phyloP scores from a whole-genome alignment of 2,329 filamentous ascomycete species.

The Alternaria sp. region DNA sequence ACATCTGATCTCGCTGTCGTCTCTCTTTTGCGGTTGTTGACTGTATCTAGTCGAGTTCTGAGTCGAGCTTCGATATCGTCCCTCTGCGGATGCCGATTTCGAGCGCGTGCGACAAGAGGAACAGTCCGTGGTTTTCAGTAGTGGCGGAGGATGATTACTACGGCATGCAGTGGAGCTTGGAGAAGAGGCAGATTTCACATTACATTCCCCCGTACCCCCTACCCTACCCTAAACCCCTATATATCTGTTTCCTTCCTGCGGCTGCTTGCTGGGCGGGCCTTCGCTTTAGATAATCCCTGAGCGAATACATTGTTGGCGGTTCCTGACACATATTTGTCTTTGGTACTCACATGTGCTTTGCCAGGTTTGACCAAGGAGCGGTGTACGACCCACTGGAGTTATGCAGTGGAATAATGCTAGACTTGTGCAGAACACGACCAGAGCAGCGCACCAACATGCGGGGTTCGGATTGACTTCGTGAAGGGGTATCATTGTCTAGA shows the following conservation, averaged over 20 bases:
- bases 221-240: conserved; percentile 32
- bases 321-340: conserved; percentile 8
- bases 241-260: conserved; percentile 35
- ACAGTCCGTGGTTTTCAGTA: conserved; percentile 9
- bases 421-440: not conserved
- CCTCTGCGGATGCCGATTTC: conserved; percentile 17
- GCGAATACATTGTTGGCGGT: conserved; percentile 37
- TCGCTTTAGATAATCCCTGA: conserved; percentile 42
- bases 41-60: conserved; percentile 32
- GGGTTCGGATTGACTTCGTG: not conserved
- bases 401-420: not conserved
- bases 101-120: conserved; percentile 21
- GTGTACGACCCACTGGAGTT: not conserved
- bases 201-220: conserved; percentile 16
- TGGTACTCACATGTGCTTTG: not conserved
- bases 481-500: conserved; percentile 9
- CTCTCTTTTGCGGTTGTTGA: conserved; percentile 42
- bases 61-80: conserved; percentile 26
- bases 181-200: conserved; percentile 24
- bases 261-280: conserved; percentile 34
- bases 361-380: not conserved
- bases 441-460: not conserved
- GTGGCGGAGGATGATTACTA: conserved; percentile 14
- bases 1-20: conserved; percentile 69
- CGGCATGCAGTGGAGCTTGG: conserved; percentile 14